Percentiles rank a stretch among this genome's conserved stretches.
These are phyloP conservation scores for Geotrichum restrictum DNA, from an alignment of 1,139 yeast genomes.

Conservation along the genomic window DNA sequence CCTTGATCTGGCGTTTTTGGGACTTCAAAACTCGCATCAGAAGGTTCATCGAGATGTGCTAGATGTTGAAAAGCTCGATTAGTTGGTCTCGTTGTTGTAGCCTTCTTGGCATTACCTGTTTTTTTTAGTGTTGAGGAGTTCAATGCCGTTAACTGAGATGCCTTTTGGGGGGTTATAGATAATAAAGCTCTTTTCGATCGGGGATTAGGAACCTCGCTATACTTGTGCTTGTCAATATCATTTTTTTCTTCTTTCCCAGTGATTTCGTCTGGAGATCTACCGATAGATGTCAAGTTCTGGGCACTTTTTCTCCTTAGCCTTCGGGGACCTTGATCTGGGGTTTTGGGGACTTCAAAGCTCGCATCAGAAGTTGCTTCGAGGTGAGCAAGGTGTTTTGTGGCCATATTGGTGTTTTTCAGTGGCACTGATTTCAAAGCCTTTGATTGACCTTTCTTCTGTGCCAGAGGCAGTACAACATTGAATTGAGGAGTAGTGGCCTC, in stretches of 20 bases:
- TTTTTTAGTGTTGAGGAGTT: neutral
- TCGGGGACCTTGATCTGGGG: neutral
- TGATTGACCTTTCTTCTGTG: too few relatives aligned
- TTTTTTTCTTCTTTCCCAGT: neutral
- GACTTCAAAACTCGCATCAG: neutral
- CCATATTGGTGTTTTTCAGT: neutral
- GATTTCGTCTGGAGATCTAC: neutral
- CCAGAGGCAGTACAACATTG: too few relatives aligned
- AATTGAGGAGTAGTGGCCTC: too few relatives aligned
- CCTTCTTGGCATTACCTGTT: neutral
- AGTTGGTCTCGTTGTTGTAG: too few relatives aligned
- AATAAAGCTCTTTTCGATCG: too few relatives aligned
- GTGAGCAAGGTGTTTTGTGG: too few relatives aligned
- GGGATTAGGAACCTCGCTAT: too few relatives aligned
- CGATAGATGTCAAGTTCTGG: too few relatives aligned
- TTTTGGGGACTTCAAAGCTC: neutral
- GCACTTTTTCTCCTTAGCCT: neutral
- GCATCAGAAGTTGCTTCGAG: neutral
- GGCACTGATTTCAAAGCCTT: too few relatives aligned
- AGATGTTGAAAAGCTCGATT: too few relatives aligned
- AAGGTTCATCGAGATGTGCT: neutral
- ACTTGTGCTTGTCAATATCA: neutral
- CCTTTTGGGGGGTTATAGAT: too few relatives aligned
- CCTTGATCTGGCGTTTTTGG: slow-evolving; percentile 1
- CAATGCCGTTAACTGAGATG: too few relatives aligned